Evolutionary conservation across 1,284 basidiomycete species (phyloP), one percentile per base, ranked within the genome.

Genomic region (Calocybe gambosa): DNA sequence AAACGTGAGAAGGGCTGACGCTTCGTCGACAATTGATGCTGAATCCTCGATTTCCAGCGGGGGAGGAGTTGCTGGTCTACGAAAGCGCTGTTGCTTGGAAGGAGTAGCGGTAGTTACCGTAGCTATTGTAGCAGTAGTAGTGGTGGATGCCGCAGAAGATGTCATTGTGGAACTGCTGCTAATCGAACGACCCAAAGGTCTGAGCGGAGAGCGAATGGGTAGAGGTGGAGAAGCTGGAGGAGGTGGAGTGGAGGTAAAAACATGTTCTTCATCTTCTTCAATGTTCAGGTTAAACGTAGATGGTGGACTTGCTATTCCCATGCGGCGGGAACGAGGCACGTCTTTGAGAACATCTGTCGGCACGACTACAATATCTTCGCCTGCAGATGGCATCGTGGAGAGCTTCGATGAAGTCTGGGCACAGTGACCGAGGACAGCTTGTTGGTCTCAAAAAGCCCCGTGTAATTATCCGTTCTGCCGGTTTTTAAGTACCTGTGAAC

Each of bases 141-240:
- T 3, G 8, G n/a, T 15, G 8, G 31, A 16, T n/a, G 31, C 31
- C n/a, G 37, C 38, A 16, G 41, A 28, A 9, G 43, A 39, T 33
- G 47, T 43, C 43, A 49, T 50, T 19, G 51, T 46, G 15, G 54
- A 50, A 40, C 53, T 43, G 40, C 21, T 39, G 42, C 51, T 54
- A 33, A 56, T 57, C 33, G 59, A 62, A 45, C 61, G 59, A 26
- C 60, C 55, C 29, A 60, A 50, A 9, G 67, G 67, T 15, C 68
- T 59, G n/a, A 67, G 59, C 23, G 68, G 67, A 19, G 68, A 69
- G 37, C 68, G 66, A 36, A 59, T 55, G 46, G 66, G 66, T 15
- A 64, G 8, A n/a, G 58, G 55, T 38, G 62, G 58, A 35, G 58
- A 55, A 46, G 52, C 20, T 37, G 51, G 54, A 48, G 45, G 55